phyloP scores from a whole-genome alignment of 805 yeast species.

The Tetrapisispora phaffii region DNA sequence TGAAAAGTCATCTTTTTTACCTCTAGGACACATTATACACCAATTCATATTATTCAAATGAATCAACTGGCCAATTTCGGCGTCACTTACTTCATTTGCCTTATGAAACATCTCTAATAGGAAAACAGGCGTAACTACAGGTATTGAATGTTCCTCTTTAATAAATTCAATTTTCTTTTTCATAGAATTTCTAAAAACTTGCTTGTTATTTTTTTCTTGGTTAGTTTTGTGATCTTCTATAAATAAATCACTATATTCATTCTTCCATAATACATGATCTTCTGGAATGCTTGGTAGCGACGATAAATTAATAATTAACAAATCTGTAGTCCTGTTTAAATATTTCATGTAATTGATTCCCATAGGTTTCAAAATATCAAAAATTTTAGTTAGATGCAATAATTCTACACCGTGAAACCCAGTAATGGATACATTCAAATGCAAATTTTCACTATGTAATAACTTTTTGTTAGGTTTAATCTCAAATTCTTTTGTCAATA shows the following conservation, averaged over 20 bases:
- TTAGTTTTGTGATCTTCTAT: conserved; percentile 6
- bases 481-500: conserved; percentile 19
- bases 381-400: conserved; percentile 57
- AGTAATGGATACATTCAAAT: conserved; percentile 40
- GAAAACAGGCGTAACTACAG: conserved; percentile 27
- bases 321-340: conserved; percentile 24
- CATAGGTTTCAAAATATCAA: conserved; percentile 38
- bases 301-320: conserved; percentile 23
- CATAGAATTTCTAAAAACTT: conserved; percentile 26
- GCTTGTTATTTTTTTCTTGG: conserved; percentile 11
- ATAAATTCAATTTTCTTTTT: conserved; percentile 27
- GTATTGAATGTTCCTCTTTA: conserved; percentile 23
- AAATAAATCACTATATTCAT: conserved; percentile 24
- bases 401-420: conserved; percentile 75
- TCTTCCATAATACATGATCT: conserved; percentile 22
- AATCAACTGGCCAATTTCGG: conserved; percentile 4
- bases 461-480: conserved; percentile 19
- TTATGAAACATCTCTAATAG: conserved; percentile 19
- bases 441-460: conserved; percentile 8
- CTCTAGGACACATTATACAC: conserved; percentile 29
- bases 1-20: conserved; percentile 15
- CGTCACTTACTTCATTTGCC: conserved; percentile 2
- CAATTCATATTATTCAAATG: conserved; percentile 24
- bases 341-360: conserved; percentile 20
- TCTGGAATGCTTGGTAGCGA: conserved; percentile 21